Evolutionary conservation across 2,329 filamentous ascomycete species (phyloP).

Genomic region (Diplodia corticola): DNA sequence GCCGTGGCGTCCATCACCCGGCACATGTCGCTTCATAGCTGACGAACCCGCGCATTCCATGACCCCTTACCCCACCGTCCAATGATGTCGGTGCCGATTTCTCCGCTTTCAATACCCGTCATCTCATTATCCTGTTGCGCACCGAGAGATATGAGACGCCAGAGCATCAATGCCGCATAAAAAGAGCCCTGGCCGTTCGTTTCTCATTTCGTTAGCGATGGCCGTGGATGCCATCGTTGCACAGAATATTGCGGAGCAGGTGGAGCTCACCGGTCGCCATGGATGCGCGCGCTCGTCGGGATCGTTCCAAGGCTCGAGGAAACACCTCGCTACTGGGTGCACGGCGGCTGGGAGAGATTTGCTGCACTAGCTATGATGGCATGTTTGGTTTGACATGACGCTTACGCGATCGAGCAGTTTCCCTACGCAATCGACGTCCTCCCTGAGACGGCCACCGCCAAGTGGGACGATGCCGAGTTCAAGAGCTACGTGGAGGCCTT

Average conservation of each 20-base stretch:
- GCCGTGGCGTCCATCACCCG: background rate
- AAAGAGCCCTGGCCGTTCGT: background rate
- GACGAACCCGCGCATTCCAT: background rate
- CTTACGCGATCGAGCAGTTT: slow-evolving; percentile 55
- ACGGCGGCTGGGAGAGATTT: background rate
- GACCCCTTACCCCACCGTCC: background rate
- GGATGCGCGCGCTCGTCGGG: slow-evolving; percentile 3
- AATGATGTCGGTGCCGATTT: background rate
- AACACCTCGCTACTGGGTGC: background rate
- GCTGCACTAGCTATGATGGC: background rate
- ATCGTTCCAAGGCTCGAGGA: background rate
- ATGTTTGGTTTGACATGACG: slow-evolving; percentile 3
- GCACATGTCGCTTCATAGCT: background rate
- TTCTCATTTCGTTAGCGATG: background rate
- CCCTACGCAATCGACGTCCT: slow-evolving; percentile 72
- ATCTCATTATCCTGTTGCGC: background rate
- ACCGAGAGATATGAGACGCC: slow-evolving; percentile 10
- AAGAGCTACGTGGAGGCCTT: slow-evolving; percentile 69
- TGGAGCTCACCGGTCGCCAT: slow-evolving; percentile 15
- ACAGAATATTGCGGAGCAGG: slow-evolving; percentile 15
- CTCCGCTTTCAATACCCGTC: background rate
- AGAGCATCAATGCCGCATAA: background rate
- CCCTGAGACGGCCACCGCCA: slow-evolving; percentile 60
- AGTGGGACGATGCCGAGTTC: slow-evolving; percentile 69
- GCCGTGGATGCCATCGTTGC: slow-evolving; percentile 1